Percentiles rank a stretch among this genome's conserved stretches.
Conservation (phyloP, 164 flowering plant genomes). For the Malania oleifera region DNA sequence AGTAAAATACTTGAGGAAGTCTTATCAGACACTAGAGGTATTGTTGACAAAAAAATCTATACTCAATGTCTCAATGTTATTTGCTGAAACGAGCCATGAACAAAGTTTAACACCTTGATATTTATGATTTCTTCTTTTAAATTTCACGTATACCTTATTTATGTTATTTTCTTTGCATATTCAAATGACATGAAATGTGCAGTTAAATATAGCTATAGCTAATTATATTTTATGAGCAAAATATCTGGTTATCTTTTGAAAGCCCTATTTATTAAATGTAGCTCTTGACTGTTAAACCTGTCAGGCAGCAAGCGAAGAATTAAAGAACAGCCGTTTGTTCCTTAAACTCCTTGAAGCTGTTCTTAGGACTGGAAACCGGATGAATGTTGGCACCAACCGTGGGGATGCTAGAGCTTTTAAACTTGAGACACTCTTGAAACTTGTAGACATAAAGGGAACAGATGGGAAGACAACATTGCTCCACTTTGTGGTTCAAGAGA, state of each 20-base stretch:
- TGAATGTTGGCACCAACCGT: conserved; percentile 96
- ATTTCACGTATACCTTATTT: background rate
- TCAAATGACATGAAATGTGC: too few species aligned
- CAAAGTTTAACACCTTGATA: background rate
- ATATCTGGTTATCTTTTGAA: too few species aligned
- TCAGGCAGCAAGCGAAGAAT: conserved; percentile 86
- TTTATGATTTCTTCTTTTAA: background rate
- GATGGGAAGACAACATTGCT: conserved; percentile 97
- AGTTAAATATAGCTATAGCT: too few species aligned
- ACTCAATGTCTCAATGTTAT: background rate
- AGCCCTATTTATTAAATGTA: too few species aligned
- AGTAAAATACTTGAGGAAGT: conserved; percentile 70
- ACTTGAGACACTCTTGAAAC: conserved; percentile 84
- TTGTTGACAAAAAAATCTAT: background rate
- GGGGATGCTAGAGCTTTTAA: conserved; percentile 96
- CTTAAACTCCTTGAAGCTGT: conserved; percentile 97
- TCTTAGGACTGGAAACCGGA: conserved; percentile 88
- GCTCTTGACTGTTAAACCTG: conserved; percentile 7
- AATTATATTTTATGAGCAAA: too few species aligned
- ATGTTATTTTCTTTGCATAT: background rate
- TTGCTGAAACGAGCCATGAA: background rate
- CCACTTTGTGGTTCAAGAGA: conserved; percentile 98
- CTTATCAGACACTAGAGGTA: conserved; percentile 94
- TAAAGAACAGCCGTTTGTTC: conserved; percentile 82
- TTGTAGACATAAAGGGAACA: conserved; percentile 85